A percentile compares a stretch with the other conserved stretches of the same genome.
Conservation (phyloP, 768 basidiomycete species). For the Tylopilus plumbeoviolaceoides region DNA sequence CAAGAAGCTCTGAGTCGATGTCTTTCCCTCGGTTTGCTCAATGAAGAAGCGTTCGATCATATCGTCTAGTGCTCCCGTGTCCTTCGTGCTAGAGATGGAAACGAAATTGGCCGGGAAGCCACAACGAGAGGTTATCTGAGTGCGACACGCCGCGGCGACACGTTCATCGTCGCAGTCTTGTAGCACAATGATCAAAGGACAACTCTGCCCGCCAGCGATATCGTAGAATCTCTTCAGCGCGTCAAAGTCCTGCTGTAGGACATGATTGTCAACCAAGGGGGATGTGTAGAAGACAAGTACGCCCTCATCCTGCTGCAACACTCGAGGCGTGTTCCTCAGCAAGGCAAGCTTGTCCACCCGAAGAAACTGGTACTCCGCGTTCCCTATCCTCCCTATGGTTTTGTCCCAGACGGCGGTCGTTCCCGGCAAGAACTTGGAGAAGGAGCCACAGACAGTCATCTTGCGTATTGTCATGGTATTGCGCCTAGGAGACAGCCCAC, state of each 20-base stretch:
- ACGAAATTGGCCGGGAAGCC: not conserved
- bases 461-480: too few species aligned
- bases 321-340: too few species aligned
- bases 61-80: not conserved
- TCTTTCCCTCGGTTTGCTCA: too few species aligned
- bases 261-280: too few species aligned
- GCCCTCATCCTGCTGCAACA: not conserved
- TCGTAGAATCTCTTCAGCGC: not conserved
- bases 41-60: not conserved
- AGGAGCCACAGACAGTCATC: too few species aligned
- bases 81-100: not conserved
- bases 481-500: too few species aligned
- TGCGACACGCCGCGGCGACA: not conserved
- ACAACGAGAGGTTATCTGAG: not conserved
- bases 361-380: not conserved
- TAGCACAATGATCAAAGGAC: conserved; percentile 2
- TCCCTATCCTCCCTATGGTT: too few species aligned
- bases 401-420: too few species aligned
- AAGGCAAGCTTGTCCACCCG: not conserved
- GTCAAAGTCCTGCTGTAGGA: not conserved
- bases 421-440: too few species aligned
- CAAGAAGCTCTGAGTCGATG: too few species aligned
- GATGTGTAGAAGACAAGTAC: not conserved
- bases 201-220: not conserved
- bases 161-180: not conserved